Evolutionary conservation across 148 eudicot genomes (phyloP).

Genomic region (Chenopodium suecicum): DNA sequence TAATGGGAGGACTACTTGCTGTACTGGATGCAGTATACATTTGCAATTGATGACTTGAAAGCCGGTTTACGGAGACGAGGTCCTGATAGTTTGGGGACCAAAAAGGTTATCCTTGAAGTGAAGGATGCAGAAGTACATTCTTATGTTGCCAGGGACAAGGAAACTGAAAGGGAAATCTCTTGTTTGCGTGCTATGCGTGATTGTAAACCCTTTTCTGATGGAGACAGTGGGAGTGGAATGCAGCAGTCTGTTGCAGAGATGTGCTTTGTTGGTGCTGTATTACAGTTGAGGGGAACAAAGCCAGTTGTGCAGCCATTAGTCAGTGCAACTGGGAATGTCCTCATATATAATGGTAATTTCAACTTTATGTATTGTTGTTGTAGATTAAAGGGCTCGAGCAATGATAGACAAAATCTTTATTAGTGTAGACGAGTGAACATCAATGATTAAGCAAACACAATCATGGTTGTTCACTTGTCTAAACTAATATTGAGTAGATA

Average conservation of each 20-base stretch:
- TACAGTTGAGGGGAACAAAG: conserved; percentile 76
- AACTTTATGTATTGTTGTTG: not conserved
- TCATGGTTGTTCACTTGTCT: too few species aligned
- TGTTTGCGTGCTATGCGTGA: conserved; percentile 7
- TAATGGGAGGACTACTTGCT: conserved; percentile 9
- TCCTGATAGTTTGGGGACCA: conserved; percentile 79
- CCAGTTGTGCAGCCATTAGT: conserved; percentile 71
- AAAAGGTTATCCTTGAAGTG: conserved; percentile 40
- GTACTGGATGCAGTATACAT: conserved; percentile 24
- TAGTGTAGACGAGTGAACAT: not conserved
- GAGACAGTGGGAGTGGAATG: conserved; percentile 25
- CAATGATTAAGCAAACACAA: too few species aligned
- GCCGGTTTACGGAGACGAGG: conserved; percentile 75
- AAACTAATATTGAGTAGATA: not conserved
- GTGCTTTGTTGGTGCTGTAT: conserved; percentile 68
- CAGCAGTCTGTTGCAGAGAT: conserved; percentile 38
- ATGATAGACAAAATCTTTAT: not conserved
- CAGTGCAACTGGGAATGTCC: conserved; percentile 70
- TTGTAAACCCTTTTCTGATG: conserved; percentile 18
- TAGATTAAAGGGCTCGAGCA: conserved; percentile 2
- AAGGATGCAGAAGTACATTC: conserved; percentile 26
- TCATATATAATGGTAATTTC: conserved; percentile 51
- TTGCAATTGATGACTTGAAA: conserved; percentile 57
- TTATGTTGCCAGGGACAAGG: conserved; percentile 27
- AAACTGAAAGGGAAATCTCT: conserved; percentile 16